Conservation (phyloP, 2,329 filamentous ascomycete genomes). For the Fusarium robinianum region DNA sequence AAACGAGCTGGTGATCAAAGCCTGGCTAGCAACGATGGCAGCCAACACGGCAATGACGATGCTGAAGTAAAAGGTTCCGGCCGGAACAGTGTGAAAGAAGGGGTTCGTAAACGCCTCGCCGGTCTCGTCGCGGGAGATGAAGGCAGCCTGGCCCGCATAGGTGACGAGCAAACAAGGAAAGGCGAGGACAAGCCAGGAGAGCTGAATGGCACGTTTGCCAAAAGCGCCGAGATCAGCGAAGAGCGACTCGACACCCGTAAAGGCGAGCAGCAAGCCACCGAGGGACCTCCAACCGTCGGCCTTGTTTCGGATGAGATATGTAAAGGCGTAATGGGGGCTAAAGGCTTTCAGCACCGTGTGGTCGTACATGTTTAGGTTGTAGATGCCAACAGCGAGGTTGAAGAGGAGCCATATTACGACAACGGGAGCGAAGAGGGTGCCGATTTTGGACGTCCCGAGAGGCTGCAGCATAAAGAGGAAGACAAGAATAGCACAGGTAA, state of each 20-base stretch:
- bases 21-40: slow-evolving; percentile 76
- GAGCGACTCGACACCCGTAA: slow-evolving; percentile 78
- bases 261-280: slow-evolving; percentile 73
- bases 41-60: slow-evolving; percentile 71
- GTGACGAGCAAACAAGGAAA: slow-evolving; percentile 69
- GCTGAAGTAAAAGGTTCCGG: slow-evolving; percentile 69
- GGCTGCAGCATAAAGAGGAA: slow-evolving; percentile 68
- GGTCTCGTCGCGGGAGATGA: slow-evolving; percentile 63
- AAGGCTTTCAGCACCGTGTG: slow-evolving; percentile 61
- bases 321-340: slow-evolving; percentile 62
- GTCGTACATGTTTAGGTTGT: slow-evolving; percentile 59
- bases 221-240: slow-evolving; percentile 82
- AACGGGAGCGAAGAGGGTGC: slow-evolving; percentile 65
- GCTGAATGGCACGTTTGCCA: slow-evolving; percentile 68
- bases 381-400: slow-evolving; percentile 66
- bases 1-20: slow-evolving; percentile 77
- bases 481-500: slow-evolving; percentile 66
- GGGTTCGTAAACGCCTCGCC: slow-evolving; percentile 58
- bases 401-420: slow-evolving; percentile 69
- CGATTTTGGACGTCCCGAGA: slow-evolving; percentile 65
- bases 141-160: slow-evolving; percentile 76
- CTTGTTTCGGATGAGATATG: slow-evolving; percentile 63
- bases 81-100: slow-evolving; percentile 72
- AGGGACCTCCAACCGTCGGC: slow-evolving; percentile 66
- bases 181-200: slow-evolving; percentile 71